These are phyloP conservation scores for Cordyceps sp. DNA, from an alignment of 2,329 filamentous ascomycete species.

Conservation along the genomic window DNA sequence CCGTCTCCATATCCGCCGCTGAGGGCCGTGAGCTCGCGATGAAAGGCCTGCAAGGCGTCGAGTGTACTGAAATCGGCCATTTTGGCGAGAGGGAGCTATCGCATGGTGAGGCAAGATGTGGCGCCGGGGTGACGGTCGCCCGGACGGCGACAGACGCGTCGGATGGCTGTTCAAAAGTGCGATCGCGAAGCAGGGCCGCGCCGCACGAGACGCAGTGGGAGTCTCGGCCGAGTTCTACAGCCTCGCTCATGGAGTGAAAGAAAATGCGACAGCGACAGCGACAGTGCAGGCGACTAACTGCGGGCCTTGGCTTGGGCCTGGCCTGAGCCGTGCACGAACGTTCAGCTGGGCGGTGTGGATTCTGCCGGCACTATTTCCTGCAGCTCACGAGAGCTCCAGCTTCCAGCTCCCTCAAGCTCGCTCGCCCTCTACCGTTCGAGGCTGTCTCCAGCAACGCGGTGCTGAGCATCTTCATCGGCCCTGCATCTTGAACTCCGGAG, in stretches of 20 bases:
- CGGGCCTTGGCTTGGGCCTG: slow-evolving; percentile 11
- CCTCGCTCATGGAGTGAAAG: slow-evolving; percentile 6
- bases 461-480: too few species aligned
- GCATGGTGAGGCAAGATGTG: slow-evolving; percentile 19
- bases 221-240: slow-evolving; percentile 6
- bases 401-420: too few species aligned
- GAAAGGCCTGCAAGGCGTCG: slow-evolving; percentile 66
- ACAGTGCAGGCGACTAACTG: too few species aligned
- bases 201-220: slow-evolving; percentile 2
- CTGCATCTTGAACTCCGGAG: too few species aligned
- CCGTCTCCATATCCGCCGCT: slow-evolving; percentile 46
- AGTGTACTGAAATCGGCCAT: slow-evolving; percentile 65
- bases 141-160: neutral
- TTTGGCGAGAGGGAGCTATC: slow-evolving; percentile 23
- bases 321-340: too few species aligned
- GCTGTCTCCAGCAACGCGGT: too few species aligned
- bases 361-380: slow-evolving; percentile 11
- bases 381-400: too few species aligned
- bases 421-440: too few species aligned
- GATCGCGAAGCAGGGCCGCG: too few species aligned
- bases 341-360: slow-evolving; percentile 15
- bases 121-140: neutral
- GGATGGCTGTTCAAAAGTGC: too few species aligned
- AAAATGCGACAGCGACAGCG: too few species aligned
- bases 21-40: slow-evolving; percentile 67